Evolutionary conservation across 1,284 basidiomycete species (phyloP).

Genomic region (Hypsizygus ulmarius): DNA sequence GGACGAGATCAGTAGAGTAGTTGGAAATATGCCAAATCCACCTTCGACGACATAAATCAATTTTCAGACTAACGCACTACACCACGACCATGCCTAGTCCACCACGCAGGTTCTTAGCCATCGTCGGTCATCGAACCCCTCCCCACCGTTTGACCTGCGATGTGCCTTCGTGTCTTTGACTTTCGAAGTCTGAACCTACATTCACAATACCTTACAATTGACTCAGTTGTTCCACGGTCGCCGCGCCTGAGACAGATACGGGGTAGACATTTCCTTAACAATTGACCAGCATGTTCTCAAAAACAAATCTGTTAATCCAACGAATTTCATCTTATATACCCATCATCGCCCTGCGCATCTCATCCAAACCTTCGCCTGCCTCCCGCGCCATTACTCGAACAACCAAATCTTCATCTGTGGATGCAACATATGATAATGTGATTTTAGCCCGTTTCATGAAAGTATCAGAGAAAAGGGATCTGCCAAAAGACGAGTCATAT

Average conservation of each 20-base stretch:
- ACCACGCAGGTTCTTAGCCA: conserved; percentile 12
- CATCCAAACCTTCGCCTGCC: conserved; percentile 53
- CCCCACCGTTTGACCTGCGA: conserved; percentile 19
- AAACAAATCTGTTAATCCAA: neutral
- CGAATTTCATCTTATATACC: conserved; percentile 24
- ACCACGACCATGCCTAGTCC: neutral
- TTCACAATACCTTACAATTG: conserved; percentile 65
- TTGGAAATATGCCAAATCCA: conserved; percentile 37
- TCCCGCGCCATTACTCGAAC: conserved; percentile 81
- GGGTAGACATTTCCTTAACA: conserved; percentile 59
- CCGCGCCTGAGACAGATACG: conserved; percentile 87
- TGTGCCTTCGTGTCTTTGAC: conserved; percentile 14
- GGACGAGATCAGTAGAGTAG: conserved; percentile 65
- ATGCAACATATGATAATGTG: conserved; percentile 69
- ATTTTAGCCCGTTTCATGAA: conserved; percentile 53
- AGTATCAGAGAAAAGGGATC: conserved; percentile 32
- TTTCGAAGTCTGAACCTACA: conserved; percentile 52
- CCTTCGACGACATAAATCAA: conserved; percentile 20
- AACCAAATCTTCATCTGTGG: conserved; percentile 71
- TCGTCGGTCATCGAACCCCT: conserved; percentile 16
- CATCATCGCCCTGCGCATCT: conserved; percentile 48
- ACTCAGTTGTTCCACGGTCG: conserved; percentile 65
- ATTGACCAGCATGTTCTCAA: neutral
- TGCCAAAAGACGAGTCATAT: conserved; percentile 38
- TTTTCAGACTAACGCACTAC: neutral